Evolutionary conservation across 2,329 filamentous ascomycete genomes (phyloP), one percentile per base, ranked within the genome.

Genomic region (Drechslerella stenobrocha): DNA sequence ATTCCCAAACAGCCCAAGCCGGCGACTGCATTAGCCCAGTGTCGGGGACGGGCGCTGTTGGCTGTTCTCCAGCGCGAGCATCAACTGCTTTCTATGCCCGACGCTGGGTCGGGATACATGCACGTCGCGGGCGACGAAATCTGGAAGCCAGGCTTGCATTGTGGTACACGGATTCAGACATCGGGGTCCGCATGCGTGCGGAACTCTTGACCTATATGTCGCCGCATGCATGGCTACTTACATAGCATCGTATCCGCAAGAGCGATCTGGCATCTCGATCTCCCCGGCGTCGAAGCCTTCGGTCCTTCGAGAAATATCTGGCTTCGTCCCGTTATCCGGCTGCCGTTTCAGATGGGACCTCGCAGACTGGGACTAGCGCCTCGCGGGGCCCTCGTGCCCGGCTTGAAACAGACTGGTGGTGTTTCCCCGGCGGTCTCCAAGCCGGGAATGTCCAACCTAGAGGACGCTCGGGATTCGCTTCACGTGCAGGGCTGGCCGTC

Each of bases 111-210:
- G 37, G 37, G 15, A 20, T 18, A 42, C 6, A 13, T 42, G 37
- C 37, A 42, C 22, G 15, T 8, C 4, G 3, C n/a, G 37, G 15
- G 15, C 13, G 37, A 5, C 2, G n/a, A 20, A 18, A 3, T 42
- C 18, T n/a, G 37, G 37, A 42, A 5, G 37, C 22, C 37, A 18
- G 37, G 37, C 37, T n/a, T 42, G 37, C 37, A 42, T 42, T 2
- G 37, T 42, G 37, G 22, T 42, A 42, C 37, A 42, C 37, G 15
- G 37, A 42, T 42, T 42, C 37, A 42, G 37, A 18, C 37, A 13
- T 42, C 37, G 15, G 22, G 7, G 15, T 42, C 37, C 37, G 37
- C 37, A 9, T 42, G 37, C 37, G 2, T 7, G 13, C 37, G 37
- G 37, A 42, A 13, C 37, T 42, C 37, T 18, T 42, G 37, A 42